These are phyloP conservation scores for Tilletia caries DNA, from an alignment of 1,284 basidiomycete species.

Conservation along the genomic window DNA sequence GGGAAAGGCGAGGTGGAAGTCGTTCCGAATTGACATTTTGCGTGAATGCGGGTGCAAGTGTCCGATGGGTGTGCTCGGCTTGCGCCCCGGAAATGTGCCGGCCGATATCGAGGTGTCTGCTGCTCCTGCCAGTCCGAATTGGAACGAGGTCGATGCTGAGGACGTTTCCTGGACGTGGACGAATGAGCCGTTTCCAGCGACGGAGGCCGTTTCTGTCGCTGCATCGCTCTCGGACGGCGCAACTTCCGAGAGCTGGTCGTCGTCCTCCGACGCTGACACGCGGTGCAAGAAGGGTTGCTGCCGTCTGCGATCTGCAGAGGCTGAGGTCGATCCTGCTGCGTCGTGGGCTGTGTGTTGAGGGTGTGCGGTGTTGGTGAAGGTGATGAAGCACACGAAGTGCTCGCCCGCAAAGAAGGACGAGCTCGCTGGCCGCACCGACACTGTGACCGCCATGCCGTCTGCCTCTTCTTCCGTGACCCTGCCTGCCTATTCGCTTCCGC, in stretches of 20 bases:
- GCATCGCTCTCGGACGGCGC: background rate
- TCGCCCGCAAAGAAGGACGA: conserved; percentile 92
- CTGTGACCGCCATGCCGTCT: conserved; percentile 51
- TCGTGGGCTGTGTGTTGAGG: background rate
- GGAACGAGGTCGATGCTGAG: no score
- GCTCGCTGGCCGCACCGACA: conserved; percentile 67
- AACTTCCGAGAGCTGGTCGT: background rate
- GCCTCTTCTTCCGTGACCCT: no score
- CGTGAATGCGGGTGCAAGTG: conserved; percentile 43
- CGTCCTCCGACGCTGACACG: background rate
- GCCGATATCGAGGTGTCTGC: no score
- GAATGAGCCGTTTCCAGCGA: no score
- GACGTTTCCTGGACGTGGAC: no score
- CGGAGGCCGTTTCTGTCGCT: no score
- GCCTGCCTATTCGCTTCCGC: background rate
- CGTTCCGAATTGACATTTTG: conserved; percentile 32
- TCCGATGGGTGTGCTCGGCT: conserved; percentile 4
- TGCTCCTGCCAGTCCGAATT: no score
- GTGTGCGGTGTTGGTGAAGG: conserved; percentile 73
- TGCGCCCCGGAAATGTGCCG: no score
- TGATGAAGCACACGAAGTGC: conserved; percentile 74
- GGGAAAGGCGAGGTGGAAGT: conserved; percentile 8
- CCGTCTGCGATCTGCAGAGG: no score
- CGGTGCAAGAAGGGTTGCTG: background rate
- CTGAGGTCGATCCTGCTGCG: background rate